A percentile compares a stretch with the other conserved stretches of the same genome.
Conservation (phyloP, 2,329 filamentous ascomycete genomes). For the Didymosphaeria variabile region DNA sequence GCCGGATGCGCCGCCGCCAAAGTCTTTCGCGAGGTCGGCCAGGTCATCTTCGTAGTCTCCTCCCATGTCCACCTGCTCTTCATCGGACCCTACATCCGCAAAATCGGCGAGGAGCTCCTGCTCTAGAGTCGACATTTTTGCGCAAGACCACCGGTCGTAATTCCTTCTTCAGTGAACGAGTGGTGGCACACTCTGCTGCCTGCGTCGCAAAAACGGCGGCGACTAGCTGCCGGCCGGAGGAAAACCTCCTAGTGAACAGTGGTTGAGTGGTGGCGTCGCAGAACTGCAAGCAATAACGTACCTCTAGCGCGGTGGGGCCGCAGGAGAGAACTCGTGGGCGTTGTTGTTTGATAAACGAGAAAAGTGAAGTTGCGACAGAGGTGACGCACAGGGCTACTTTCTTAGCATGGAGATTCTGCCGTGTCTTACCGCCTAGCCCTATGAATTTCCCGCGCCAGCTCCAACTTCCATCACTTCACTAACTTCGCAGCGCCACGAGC, state of each 20-base stretch:
- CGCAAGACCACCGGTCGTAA: not conserved
- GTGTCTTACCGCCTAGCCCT: constrained; percentile 14
- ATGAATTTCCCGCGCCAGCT: constrained; percentile 14
- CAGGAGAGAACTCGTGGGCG: constrained; percentile 18
- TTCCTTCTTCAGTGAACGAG: not conserved
- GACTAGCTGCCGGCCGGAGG: constrained; percentile 30
- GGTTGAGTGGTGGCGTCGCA: constrained; percentile 30
- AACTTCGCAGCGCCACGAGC: not conserved
- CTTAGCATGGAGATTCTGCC: constrained; percentile 15
- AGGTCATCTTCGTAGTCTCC: constrained; percentile 39
- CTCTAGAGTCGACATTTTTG: constrained; percentile 80
- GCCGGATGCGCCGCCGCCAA: constrained; percentile 46
- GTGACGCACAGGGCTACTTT: constrained; percentile 15
- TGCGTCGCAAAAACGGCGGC: constrained; percentile 15
- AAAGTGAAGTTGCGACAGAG: constrained; percentile 3
- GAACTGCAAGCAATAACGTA: constrained; percentile 31
- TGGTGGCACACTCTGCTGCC: not conserved
- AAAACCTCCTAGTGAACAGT: constrained; percentile 31
- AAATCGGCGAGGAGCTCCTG: constrained; percentile 94
- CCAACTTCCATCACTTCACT: not conserved
- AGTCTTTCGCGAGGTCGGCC: constrained; percentile 45
- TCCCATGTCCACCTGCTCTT: constrained; percentile 64
- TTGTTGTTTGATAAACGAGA: constrained; percentile 12
- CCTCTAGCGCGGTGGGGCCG: constrained; percentile 28
- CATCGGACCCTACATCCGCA: constrained; percentile 83